Percentiles rank a stretch among this genome's conserved stretches.
These are phyloP conservation scores for Schizochytrium sp. DNA, from an alignment of 108 stramenopile genomes.

Conservation along the genomic window DNA sequence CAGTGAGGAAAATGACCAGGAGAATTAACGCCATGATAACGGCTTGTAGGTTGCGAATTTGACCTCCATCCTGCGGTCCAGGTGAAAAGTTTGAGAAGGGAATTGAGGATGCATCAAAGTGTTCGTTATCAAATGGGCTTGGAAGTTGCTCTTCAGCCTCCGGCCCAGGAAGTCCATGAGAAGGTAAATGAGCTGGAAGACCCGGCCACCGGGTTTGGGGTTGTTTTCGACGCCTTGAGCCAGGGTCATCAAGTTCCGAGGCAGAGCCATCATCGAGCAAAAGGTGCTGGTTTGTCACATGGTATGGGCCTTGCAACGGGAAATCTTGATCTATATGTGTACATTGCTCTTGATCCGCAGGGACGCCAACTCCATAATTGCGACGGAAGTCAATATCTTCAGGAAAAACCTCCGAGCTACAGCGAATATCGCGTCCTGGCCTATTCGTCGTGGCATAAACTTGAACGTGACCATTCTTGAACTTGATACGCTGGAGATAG, in stretches of 20 bases:
- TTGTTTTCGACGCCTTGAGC: neutral
- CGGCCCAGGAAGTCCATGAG: neutral
- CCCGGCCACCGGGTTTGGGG: neutral
- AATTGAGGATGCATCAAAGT: neutral
- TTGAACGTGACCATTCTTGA: constrained; percentile 7
- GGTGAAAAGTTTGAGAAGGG: neutral
- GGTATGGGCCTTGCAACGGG: constrained; percentile 36
- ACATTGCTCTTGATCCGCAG: constrained; percentile 43
- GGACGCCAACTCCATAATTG: neutral
- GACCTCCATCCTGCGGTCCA: neutral
- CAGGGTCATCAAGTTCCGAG: neutral
- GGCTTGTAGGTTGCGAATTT: neutral
- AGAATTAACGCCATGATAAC: neutral
- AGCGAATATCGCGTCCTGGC: neutral
- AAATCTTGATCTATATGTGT: constrained; percentile 17
- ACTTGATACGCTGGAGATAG: constrained; percentile 43
- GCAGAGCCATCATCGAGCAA: neutral
- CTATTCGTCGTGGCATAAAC: constrained; percentile 21
- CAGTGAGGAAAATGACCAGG: neutral
- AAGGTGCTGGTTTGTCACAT: constrained; percentile 38
- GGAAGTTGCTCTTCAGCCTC: neutral
- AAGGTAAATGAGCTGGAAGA: neutral
- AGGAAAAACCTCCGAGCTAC: neutral
- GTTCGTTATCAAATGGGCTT: neutral
- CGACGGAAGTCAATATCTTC: neutral